Evolutionary conservation across 2,329 filamentous ascomycete species (phyloP).

Genomic region (Aspergillus chevalieri): DNA sequence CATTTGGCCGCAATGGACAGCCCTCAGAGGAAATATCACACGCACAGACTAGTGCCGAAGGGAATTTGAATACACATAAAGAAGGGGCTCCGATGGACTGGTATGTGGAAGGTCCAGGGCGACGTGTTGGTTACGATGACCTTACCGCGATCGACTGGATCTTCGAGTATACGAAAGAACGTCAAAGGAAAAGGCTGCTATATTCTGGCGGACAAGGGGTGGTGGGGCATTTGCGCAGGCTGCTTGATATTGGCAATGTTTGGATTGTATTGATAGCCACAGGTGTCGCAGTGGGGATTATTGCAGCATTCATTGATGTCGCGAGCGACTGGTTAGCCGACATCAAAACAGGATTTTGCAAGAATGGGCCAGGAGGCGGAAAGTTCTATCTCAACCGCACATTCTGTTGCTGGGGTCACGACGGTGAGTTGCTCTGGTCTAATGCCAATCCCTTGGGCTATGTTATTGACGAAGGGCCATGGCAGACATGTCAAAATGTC

Average conservation of each 20-base stretch:
- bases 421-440: slow-evolving; percentile 42
- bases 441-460: not conserved
- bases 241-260: slow-evolving; percentile 80
- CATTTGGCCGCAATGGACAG: slow-evolving; percentile 20
- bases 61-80: slow-evolving; percentile 29
- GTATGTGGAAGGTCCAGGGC: slow-evolving; percentile 82
- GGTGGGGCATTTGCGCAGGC: slow-evolving; percentile 63
- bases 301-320: slow-evolving; percentile 86
- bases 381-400: slow-evolving; percentile 83
- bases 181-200: slow-evolving; percentile 75
- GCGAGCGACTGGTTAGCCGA: slow-evolving; percentile 90
- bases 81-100: slow-evolving; percentile 58
- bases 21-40: slow-evolving; percentile 20
- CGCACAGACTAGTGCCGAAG: slow-evolving; percentile 16
- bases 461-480: not conserved
- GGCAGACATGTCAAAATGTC: slow-evolving; percentile 66
- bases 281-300: slow-evolving; percentile 72
- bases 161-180: slow-evolving; percentile 95
- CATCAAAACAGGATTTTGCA: slow-evolving; percentile 83
- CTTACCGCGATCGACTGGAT: slow-evolving; percentile 99
- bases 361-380: slow-evolving; percentile 68
- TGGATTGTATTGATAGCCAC: slow-evolving; percentile 86
- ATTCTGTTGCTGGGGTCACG: slow-evolving; percentile 92
- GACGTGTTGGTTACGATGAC: slow-evolving; percentile 90
- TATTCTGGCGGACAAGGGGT: slow-evolving; percentile 63